Evolutionary conservation across 768 basidiomycete species (phyloP).

Genomic region (Trametes maxima): DNA sequence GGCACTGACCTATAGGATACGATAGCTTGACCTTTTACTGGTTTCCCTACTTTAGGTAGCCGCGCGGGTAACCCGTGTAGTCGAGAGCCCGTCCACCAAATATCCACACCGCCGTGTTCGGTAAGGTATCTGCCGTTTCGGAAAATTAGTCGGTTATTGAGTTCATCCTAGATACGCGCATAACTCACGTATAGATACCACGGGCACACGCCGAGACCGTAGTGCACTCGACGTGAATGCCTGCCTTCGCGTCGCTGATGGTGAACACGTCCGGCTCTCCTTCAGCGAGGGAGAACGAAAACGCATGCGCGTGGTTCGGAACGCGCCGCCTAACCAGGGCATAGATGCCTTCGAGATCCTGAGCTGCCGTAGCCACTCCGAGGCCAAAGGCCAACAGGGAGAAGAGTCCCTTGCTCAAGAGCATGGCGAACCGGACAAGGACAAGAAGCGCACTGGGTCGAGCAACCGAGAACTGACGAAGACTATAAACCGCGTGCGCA

Average conservation of each 20-base stretch:
- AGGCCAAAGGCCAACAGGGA: constrained; percentile 8
- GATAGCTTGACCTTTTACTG: constrained; percentile 37
- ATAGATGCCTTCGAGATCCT: constrained; percentile 36
- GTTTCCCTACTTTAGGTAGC: constrained; percentile 36
- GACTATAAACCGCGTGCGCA: too few relatives aligned
- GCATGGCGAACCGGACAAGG: constrained; percentile 1
- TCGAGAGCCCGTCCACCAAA: constrained; percentile 48
- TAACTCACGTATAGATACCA: constrained; percentile 41
- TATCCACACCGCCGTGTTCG: constrained; percentile 41
- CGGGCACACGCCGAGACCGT: constrained; percentile 42
- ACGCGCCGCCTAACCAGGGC: constrained; percentile 39
- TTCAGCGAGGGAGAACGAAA: constrained; percentile 34
- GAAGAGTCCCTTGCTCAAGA: neutral
- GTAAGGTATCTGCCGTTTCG: constrained; percentile 36
- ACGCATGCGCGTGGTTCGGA: constrained; percentile 36
- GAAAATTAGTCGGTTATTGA: neutral
- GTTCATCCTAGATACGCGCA: neutral
- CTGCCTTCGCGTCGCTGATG: constrained; percentile 33
- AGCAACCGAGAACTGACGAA: too few relatives aligned
- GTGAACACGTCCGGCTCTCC: constrained; percentile 37
- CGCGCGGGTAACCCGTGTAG: constrained; percentile 34
- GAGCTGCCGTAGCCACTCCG: neutral
- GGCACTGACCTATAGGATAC: constrained; percentile 38
- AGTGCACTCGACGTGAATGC: constrained; percentile 38
- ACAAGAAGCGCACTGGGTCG: neutral